phyloP scores from a whole-genome alignment of 2,329 filamentous ascomycete species.

The Fusarium sp. region DNA sequence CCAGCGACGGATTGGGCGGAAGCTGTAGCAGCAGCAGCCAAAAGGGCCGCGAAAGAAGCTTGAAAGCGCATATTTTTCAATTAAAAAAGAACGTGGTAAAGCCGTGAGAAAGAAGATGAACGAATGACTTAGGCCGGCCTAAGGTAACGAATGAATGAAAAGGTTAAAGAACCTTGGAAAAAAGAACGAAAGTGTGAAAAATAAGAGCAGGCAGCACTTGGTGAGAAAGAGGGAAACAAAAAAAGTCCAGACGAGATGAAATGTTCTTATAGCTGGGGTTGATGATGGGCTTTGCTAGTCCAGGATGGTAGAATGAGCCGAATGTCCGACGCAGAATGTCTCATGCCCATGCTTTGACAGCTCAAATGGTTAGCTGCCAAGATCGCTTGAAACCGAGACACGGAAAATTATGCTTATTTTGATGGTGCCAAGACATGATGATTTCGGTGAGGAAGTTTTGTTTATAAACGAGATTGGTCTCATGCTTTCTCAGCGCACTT shows the following conservation, averaged over 20 bases:
- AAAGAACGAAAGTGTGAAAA: conserved; percentile 1
- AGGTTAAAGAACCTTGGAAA: background rate
- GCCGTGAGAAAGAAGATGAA: conserved; percentile 1
- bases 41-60: background rate
- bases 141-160: conserved; percentile 4
- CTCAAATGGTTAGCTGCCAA: conserved; percentile 4
- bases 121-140: conserved; percentile 10
- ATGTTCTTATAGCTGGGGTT: background rate
- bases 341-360: conserved; percentile 6
- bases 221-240: background rate
- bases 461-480: conserved; percentile 1
- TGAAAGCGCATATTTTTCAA: conserved; percentile 2
- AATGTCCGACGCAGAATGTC: background rate
- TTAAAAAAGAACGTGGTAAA: conserved; percentile 1
- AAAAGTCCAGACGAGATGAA: background rate
- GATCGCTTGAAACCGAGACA: background rate
- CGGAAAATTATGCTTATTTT: conserved; percentile 12
- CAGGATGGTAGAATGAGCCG: background rate
- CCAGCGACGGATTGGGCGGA: conserved; percentile 49
- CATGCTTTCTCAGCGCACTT: background rate
- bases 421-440: background rate
- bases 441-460: background rate
- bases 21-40: conserved; percentile 21
- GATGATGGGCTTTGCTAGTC: background rate
- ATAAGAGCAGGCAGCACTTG: background rate